A percentile compares a stretch with the other conserved stretches of the same genome.
phyloP scores from a whole-genome alignment of 2,329 filamentous ascomycete species.

The Chrysosporium keratinophilum region DNA sequence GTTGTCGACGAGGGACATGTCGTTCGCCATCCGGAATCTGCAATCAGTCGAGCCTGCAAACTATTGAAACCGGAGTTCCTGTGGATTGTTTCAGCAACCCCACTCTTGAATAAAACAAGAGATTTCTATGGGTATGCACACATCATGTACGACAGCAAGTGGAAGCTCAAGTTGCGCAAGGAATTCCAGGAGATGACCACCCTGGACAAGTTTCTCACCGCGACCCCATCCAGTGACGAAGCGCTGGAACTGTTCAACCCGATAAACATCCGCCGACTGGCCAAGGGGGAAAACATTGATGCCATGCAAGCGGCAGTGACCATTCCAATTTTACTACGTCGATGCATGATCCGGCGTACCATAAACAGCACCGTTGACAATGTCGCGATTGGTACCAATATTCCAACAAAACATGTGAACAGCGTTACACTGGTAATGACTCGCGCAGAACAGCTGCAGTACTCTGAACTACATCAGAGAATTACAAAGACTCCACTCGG shows the following conservation, averaged over 20 bases:
- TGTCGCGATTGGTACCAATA: neutral
- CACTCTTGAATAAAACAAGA: neutral
- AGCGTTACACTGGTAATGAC: neutral
- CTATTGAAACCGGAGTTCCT: neutral
- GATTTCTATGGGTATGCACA: neutral
- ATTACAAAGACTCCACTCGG: too few relatives aligned
- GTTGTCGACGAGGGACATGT: neutral
- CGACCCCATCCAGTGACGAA: neutral
- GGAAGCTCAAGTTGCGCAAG: neutral
- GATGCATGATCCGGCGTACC: neutral
- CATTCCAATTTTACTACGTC: neutral
- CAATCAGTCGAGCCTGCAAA: neutral
- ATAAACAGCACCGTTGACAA: neutral
- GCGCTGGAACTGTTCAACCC: neutral
- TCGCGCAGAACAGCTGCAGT: too few relatives aligned
- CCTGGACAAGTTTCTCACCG: neutral
- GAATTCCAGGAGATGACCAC: neutral
- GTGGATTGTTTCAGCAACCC: neutral
- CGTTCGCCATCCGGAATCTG: neutral
- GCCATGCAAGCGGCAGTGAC: neutral
- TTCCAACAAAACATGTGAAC: neutral
- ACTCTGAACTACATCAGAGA: too few relatives aligned
- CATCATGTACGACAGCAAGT: neutral
- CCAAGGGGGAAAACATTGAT: neutral
- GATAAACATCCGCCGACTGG: neutral